These are phyloP conservation scores for Aethionema arabicum DNA, from an alignment of 345 rosid species.

Conservation along the genomic window DNA sequence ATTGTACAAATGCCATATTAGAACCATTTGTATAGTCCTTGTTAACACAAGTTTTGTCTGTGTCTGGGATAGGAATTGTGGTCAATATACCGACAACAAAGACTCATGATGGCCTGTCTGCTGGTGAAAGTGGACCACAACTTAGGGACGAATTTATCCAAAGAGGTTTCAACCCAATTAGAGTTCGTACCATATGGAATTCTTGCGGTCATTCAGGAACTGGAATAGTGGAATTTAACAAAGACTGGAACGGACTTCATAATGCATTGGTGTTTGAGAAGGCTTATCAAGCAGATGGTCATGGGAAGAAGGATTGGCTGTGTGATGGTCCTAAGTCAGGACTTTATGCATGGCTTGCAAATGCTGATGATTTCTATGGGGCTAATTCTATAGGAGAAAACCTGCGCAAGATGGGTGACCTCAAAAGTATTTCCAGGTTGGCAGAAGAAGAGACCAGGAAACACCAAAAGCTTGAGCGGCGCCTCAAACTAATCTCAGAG, in stretches of 20 bases:
- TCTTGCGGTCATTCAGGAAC: conserved; percentile 83
- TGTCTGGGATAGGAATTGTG: conserved; percentile 87
- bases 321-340: conserved; percentile 46
- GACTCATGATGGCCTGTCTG: conserved; percentile 57
- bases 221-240: conserved; percentile 79
- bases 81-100: conserved; percentile 71
- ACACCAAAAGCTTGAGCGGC: conserved; percentile 62
- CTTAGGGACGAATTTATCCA: conserved; percentile 65
- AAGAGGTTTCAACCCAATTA: conserved; percentile 80
- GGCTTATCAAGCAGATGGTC: conserved; percentile 79
- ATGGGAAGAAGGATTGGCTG: conserved; percentile 76
- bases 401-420: conserved; percentile 71
- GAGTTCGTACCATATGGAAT: conserved; percentile 89
- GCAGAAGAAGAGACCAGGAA: conserved; percentile 89
- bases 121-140: conserved; percentile 88
- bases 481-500: conserved; percentile 54
- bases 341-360: conserved; percentile 93
- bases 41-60: conserved; percentile 29
- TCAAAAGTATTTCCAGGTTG: conserved; percentile 69
- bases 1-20: conserved; percentile 13
- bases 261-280: conserved; percentile 89
- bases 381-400: conserved; percentile 68
- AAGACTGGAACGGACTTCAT: conserved; percentile 89
- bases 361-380: conserved; percentile 70
- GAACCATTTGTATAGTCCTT: conserved; percentile 18